phyloP scores from a whole-genome alignment of 2,329 filamentous ascomycete genomes.

The Talaromyces sp. region DNA sequence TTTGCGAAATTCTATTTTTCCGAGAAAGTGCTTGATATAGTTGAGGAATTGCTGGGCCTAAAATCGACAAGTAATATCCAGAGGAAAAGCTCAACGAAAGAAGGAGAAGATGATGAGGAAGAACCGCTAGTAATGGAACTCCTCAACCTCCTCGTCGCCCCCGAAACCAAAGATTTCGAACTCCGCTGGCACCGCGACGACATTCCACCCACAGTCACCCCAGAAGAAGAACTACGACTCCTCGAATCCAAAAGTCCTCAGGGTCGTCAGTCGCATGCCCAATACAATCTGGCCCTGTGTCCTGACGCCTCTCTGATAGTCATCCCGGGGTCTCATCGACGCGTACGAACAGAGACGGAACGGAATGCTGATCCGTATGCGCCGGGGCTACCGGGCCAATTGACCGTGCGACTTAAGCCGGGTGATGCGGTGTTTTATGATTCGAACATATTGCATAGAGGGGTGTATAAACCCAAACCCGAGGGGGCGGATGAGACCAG shows the following conservation, averaged over 20 bases:
- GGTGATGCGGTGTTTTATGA: slow-evolving; percentile 86
- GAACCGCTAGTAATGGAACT: slow-evolving; percentile 77
- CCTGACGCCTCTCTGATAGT: slow-evolving; percentile 69
- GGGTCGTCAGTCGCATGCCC: slow-evolving; percentile 61
- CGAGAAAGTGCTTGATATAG: slow-evolving; percentile 56
- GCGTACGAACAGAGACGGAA: slow-evolving; percentile 66
- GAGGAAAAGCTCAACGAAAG: too few species aligned
- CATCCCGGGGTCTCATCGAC: slow-evolving; percentile 68
- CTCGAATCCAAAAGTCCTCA: slow-evolving; percentile 48
- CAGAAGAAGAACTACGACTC: slow-evolving; percentile 62
- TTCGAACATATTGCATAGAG: slow-evolving; percentile 69
- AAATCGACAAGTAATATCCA: slow-evolving; percentile 21
- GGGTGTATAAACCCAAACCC: slow-evolving; percentile 37
- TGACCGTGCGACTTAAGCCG: slow-evolving; percentile 60
- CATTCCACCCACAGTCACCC: slow-evolving; percentile 59
- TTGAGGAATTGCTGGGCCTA: slow-evolving; percentile 57
- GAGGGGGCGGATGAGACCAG: slow-evolving; percentile 31
- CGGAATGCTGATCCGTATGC: slow-evolving; percentile 63
- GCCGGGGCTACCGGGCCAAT: slow-evolving; percentile 55
- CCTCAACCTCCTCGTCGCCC: slow-evolving; percentile 77
- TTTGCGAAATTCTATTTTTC: slow-evolving; percentile 72
- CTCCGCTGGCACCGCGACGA: slow-evolving; percentile 85
- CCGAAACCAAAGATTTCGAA: slow-evolving; percentile 61
- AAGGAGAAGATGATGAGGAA: slow-evolving; percentile 32
- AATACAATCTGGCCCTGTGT: slow-evolving; percentile 82